Evolutionary conservation across 2,329 filamentous ascomycete genomes (phyloP), one percentile per base, ranked within the genome.

Genomic region (Penicillium sp.): DNA sequence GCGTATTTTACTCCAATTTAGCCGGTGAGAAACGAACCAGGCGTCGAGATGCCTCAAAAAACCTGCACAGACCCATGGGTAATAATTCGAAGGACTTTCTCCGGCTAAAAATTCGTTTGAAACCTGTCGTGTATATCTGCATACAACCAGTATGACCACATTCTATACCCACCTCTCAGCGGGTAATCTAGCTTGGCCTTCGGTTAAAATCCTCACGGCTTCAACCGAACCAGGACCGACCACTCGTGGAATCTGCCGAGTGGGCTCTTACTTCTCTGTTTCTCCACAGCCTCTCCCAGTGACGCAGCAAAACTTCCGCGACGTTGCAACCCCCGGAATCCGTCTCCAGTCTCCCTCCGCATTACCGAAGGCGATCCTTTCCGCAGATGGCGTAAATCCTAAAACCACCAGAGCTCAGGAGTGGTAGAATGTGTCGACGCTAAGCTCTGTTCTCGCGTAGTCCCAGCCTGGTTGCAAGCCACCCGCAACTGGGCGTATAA

Each of bases 341-440:
- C 59, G 26, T 43, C 52, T 63, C 61, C 55, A 59, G 46, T 25
- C 33, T 49, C 57, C 53, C 66, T 70, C 66, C 65, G 57, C 67
- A 68, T 59, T 61, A 42, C 58, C 53, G 37, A 8, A 52, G 48
- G 61, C 52, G 60, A 68, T 70, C 67, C 43, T 53, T 68, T 56
- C 66, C 60, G 26, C 26, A 40, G 55, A 45, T n/a, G 52, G 59
- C 16, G 40, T 16, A 25, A 42, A 28, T 14, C 30, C 62, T 57
- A 19, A 13, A 37, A 13, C 35, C 35, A 37, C 35, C 35, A 13
- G 49, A 22, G 13, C 45, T 43, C 49, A 26, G 40, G 45, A 43
- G 52, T 67, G 57, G 51, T 61, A 57, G 60, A 22, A 65, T 62
- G 49, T 35, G 42, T 43, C 38, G 59, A 28, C 56, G 42, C 59